These are phyloP conservation scores for Pistacia integerrima DNA, from an alignment of 345 rosid species.

Conservation along the genomic window DNA sequence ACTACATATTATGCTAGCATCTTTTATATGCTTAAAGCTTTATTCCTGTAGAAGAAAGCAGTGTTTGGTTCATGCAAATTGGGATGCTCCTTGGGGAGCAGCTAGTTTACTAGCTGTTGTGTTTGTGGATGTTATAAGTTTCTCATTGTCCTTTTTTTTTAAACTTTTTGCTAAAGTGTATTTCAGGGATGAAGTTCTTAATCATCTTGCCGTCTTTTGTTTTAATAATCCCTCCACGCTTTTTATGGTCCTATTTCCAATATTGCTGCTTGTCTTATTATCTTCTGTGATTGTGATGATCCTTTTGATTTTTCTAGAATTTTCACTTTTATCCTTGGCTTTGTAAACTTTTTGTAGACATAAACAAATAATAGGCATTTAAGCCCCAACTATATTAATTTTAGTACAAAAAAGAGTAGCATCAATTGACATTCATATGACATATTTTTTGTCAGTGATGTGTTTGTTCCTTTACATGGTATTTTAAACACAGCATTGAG, in stretches of 20 bases:
- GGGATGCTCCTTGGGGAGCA: background rate
- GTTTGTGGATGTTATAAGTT: conserved; percentile 1
- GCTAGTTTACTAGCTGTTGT: background rate
- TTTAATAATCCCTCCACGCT: background rate
- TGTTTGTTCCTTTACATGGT: background rate
- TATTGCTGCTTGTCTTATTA: background rate
- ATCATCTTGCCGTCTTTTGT: background rate
- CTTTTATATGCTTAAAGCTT: conserved; percentile 1
- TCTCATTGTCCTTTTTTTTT: background rate
- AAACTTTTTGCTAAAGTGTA: background rate
- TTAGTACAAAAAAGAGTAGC: background rate
- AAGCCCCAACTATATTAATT: background rate
- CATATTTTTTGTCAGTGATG: background rate
- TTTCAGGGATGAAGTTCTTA: background rate
- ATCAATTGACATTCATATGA: background rate
- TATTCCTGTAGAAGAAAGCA: background rate
- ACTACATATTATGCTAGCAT: background rate
- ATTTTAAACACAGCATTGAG: background rate
- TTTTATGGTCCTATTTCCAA: background rate
- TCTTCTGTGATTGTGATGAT: background rate
- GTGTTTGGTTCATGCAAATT: conserved; percentile 1
- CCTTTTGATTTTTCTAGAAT: background rate
- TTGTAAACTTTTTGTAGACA: background rate
- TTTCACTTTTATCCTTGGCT: background rate
- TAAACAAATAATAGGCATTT: background rate